Percentiles rank a stretch among this genome's conserved stretches.
phyloP scores from a whole-genome alignment of 73 alveolate species.

The Blepharisma stoltei region DNA sequence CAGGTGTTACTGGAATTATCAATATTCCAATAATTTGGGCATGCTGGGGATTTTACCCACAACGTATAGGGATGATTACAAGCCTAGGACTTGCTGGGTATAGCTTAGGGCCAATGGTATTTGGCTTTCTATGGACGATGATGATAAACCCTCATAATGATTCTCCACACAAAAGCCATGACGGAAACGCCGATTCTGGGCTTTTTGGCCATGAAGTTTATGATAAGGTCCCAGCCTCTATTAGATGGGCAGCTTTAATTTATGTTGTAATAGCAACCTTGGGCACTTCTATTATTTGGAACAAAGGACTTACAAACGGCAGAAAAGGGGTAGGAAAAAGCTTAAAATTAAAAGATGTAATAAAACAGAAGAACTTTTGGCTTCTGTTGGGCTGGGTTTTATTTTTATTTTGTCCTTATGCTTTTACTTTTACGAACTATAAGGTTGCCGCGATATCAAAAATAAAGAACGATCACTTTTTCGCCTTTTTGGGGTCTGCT shows the following conservation, averaged over 20 bases:
- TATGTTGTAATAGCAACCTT: background rate
- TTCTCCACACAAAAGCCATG: background rate
- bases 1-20: background rate
- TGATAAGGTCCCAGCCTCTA: background rate
- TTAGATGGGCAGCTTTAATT: background rate
- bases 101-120: background rate
- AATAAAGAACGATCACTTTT: background rate
- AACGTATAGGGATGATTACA: background rate
- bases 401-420: background rate
- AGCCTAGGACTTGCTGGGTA: background rate
- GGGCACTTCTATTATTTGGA: background rate
- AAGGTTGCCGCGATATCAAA: background rate
- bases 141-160: constrained; percentile 1
- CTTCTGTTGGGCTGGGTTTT: background rate
- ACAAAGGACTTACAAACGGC: background rate
- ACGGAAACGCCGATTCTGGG: background rate
- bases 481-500: background rate
- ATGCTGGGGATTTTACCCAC: background rate
- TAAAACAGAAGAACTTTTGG: background rate
- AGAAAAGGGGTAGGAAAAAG: background rate
- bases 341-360: background rate
- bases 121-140: background rate
- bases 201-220: background rate
- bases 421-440: background rate
- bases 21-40: background rate